A percentile compares a stretch with the other conserved stretches of the same genome.
Conservation (phyloP, 805 yeast genomes). For the Torulaspora franciscae region DNA sequence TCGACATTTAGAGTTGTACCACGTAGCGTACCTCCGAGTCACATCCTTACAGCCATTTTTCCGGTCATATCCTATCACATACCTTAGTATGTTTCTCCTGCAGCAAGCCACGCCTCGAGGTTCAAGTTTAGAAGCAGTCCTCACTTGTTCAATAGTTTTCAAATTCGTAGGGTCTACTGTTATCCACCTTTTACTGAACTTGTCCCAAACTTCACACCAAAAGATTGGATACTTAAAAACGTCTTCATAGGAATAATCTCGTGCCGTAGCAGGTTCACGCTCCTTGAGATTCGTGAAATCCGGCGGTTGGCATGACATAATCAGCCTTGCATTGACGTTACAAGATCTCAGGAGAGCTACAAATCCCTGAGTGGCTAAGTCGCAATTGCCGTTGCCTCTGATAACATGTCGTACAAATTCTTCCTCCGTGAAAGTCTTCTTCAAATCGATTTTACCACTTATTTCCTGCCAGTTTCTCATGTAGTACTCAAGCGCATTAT, state of each 20-base stretch:
- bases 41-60: constrained; percentile 69
- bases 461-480: constrained; percentile 48
- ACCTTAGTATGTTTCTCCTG: constrained; percentile 51
- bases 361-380: constrained; percentile 82
- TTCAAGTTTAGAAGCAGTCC: constrained; percentile 55
- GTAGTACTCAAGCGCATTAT: constrained; percentile 35
- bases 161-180: constrained; percentile 76
- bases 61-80: constrained; percentile 73
- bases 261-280: constrained; percentile 10
- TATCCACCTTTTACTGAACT: constrained; percentile 66
- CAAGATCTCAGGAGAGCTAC: constrained; percentile 67
- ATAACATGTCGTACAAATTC: constrained; percentile 44
- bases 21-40: constrained; percentile 72
- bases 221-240: constrained; percentile 57
- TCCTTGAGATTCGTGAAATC: constrained; percentile 53
- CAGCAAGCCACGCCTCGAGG: constrained; percentile 43
- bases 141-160: constrained; percentile 56
- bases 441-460: constrained; percentile 15
- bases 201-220: constrained; percentile 95
- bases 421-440: constrained; percentile 33
- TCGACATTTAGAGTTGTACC: constrained; percentile 67
- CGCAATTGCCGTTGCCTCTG: constrained; percentile 62
- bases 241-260: constrained; percentile 17
- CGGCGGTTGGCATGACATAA: constrained; percentile 85
- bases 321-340: constrained; percentile 66